Evolutionary conservation across 306 rosid species (phyloP).

Genomic region (Quercus wislizeni): DNA sequence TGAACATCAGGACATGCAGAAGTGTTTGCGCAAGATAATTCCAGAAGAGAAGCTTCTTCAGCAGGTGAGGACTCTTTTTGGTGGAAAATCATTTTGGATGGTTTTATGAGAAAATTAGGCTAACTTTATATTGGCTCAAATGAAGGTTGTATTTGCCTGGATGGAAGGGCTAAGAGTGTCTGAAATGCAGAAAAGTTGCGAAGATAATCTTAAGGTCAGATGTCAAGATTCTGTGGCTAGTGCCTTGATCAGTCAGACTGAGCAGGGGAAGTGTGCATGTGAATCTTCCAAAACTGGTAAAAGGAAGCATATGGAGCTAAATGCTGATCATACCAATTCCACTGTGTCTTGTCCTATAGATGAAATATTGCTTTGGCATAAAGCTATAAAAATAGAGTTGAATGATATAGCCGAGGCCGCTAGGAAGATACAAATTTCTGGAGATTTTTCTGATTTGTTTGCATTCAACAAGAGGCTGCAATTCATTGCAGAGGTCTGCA

Average conservation of each 20-base stretch:
- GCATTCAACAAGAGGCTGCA: conserved; percentile 27
- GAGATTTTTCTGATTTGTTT: conserved; percentile 22
- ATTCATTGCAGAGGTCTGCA: conserved; percentile 30
- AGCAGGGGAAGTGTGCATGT: conserved; percentile 21
- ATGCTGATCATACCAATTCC: conserved; percentile 12
- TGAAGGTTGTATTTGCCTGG: conserved; percentile 34
- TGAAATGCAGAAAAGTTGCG: conserved; percentile 11
- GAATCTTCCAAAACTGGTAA: conserved; percentile 30
- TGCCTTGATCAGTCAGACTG: background rate
- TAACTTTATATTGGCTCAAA: conserved; percentile 15
- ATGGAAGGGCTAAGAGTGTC: conserved; percentile 20
- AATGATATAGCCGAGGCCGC: conserved; percentile 23
- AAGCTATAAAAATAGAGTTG: conserved; percentile 25
- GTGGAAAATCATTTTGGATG: background rate
- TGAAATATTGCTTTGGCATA: conserved; percentile 30
- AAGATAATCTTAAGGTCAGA: conserved; percentile 9
- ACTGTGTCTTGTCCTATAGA: conserved; percentile 22
- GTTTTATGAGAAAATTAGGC: background rate
- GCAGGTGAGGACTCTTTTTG: conserved; percentile 8
- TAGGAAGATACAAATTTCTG: conserved; percentile 29
- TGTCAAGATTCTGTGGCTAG: conserved; percentile 21
- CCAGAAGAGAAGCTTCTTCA: conserved; percentile 34
- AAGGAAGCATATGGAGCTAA: conserved; percentile 30
- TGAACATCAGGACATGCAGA: conserved; percentile 23
- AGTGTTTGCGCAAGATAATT: conserved; percentile 24